phyloP scores from a whole-genome alignment of 345 rosid genomes.

The Rubroshorea leprosula region DNA sequence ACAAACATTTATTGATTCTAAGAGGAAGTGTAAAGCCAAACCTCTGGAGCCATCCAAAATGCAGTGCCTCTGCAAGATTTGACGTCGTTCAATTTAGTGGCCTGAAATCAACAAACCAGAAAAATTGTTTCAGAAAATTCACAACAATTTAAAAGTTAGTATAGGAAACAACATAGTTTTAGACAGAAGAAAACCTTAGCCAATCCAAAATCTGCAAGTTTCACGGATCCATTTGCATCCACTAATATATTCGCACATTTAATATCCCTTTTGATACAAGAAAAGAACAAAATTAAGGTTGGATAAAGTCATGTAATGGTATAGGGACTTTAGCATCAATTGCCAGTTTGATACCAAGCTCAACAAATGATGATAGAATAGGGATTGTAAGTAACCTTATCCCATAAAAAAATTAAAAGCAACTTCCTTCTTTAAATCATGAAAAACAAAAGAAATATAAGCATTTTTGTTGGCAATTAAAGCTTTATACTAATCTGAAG shows the following conservation, averaged over 20 bases:
- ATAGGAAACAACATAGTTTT: not conserved
- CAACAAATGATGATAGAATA: no score
- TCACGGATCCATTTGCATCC: conserved; percentile 68
- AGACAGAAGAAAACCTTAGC: conserved; percentile 59
- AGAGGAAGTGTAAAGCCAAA: conserved; percentile 26
- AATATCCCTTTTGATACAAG: conserved; percentile 52
- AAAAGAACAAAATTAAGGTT: not conserved
- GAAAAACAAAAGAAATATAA: no score
- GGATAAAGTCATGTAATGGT: no score
- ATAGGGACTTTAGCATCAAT: no score
- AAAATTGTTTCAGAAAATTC: conserved; percentile 9
- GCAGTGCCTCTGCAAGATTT: conserved; percentile 81
- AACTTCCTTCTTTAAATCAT: no score
- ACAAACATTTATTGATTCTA: conserved; percentile 5
- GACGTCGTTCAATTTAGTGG: conserved; percentile 68
- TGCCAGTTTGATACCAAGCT: no score
- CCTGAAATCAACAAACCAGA: conserved; percentile 37
- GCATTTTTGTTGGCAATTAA: no score
- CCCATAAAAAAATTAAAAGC: no score
- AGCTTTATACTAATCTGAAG: no score
- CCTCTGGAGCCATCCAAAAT: conserved; percentile 99
- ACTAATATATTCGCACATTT: conserved; percentile 92
- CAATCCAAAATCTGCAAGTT: conserved; percentile 95
- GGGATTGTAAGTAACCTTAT: no score
- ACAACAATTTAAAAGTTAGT: conserved; percentile 2